A percentile compares a stretch with the other conserved stretches of the same genome.
phyloP scores from a whole-genome alignment of 176 grass and related monocot genomes.

The Phoenix roebelenii region DNA sequence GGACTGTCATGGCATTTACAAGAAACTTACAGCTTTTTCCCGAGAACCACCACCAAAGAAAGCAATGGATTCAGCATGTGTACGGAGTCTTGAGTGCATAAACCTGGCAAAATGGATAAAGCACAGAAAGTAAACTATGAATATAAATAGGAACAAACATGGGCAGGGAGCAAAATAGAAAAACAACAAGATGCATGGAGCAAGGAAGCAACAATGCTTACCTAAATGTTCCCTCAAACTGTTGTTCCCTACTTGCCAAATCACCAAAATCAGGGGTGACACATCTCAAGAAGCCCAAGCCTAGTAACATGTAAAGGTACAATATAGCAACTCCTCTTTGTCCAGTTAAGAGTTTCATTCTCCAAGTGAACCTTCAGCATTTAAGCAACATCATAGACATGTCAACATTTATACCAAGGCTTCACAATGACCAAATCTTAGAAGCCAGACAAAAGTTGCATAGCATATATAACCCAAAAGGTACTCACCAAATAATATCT shows the following conservation, averaged over 20 bases:
- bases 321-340: constrained; percentile 91
- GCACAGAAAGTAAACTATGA: neutral
- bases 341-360: constrained; percentile 95
- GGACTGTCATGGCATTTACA: neutral
- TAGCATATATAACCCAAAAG: neutral
- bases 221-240: constrained; percentile 95
- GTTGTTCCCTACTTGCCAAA: constrained; percentile 86
- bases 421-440: neutral
- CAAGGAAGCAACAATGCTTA: constrained; percentile 20
- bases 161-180: too few relatives aligned
- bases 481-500: constrained; percentile 93
- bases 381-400: constrained; percentile 10
- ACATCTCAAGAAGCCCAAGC: constrained; percentile 89
- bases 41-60: constrained; percentile 98
- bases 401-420: neutral
- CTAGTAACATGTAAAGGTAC: constrained; percentile 92
- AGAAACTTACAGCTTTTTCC: constrained; percentile 71
- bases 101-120: constrained; percentile 38
- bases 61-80: constrained; percentile 98
- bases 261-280: constrained; percentile 85
- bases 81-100: constrained; percentile 90
- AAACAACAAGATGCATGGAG: neutral
- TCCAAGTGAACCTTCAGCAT: constrained; percentile 94
- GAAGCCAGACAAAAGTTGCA: neutral
- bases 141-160: neutral